These are phyloP conservation scores for Rosa multiflora DNA, from an alignment of 306 rosid species.

Conservation along the genomic window DNA sequence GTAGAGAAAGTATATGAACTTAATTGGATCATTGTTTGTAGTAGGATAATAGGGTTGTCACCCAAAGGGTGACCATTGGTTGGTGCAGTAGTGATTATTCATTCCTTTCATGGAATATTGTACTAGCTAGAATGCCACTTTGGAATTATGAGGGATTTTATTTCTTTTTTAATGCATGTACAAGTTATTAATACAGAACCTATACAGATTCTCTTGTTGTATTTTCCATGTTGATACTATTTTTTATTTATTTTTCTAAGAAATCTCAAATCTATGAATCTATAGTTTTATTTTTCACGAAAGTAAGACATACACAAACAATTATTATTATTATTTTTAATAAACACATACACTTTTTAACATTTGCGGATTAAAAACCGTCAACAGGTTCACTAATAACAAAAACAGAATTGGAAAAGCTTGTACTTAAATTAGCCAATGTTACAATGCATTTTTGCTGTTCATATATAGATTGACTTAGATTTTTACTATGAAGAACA, in stretches of 20 bases:
- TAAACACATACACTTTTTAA: background rate
- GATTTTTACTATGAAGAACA: too few species aligned
- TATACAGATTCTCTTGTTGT: background rate
- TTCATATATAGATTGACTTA: too few species aligned
- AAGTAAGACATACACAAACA: too few species aligned
- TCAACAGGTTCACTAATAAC: too few species aligned
- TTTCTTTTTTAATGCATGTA: background rate
- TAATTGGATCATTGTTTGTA: background rate
- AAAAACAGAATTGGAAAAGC: too few species aligned
- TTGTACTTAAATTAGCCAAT: too few species aligned
- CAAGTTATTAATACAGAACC: background rate
- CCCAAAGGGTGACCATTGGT: slow-evolving; percentile 12
- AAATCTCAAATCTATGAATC: too few species aligned
- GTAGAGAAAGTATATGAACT: background rate
- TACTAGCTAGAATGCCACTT: background rate
- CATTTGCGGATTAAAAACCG: too few species aligned
- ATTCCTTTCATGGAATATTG: background rate
- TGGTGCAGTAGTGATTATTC: slow-evolving; percentile 2
- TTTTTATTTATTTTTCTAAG: too few species aligned
- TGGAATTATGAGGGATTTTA: background rate
- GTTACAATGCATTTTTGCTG: background rate
- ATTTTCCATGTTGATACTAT: background rate
- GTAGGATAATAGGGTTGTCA: background rate
- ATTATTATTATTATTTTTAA: too few species aligned
- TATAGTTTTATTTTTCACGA: too few species aligned